Base-by-base conservation (phyloP, 1,284 basidiomycete genomes). In the Gymnopus androsaceus region DNA sequence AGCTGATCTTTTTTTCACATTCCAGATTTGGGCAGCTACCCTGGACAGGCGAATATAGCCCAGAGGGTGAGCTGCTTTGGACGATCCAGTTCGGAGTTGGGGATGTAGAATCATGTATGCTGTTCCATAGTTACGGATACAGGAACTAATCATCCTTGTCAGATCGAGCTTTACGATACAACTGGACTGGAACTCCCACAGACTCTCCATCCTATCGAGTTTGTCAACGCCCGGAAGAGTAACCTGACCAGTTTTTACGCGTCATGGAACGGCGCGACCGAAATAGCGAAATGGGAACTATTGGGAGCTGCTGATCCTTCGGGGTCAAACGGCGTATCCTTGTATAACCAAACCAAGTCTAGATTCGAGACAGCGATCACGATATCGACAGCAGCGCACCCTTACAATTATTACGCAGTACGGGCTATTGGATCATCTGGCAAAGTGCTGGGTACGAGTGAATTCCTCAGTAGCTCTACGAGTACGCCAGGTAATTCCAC, bases 201-300 rank as follows among this genome's bases (percentile, higher is more conserved):
- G 31, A 30, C 12, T 45, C 49, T 1, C 56, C 56, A 12, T 31
- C 44, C 4, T n/a, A 49, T 53, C 15, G 30, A 40, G 17, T 46
- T 57, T 15, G 45, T 54, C n/a, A 2, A 9, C 19, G 14, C 50
- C 15, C 19, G 25, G 4, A 27, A 33, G 36, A 48, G 44, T 14
- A 42, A 33, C 28, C 38, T 53, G 14, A 17, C 54, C 11, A 57
- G 51, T 25, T 30, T 48, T 3, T 34, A 53, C 37, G 56, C 51
- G 15, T 57, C 56, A 5, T 57, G 56, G 56, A 57, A 57, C 17
- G 51, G 56, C 3, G 51, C 50, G 4, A 57, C 56, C 21, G 42
- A 57, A n/a, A 57, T 53, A 8, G 21, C 23, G 21, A 27, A 40
- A 11, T 53, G 56, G 56, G 56, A 57, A 19, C 45, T 57, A 33